Evolutionary conservation across 2,329 filamentous ascomycete genomes (phyloP).

Genomic region (Fusarium zealandicum): DNA sequence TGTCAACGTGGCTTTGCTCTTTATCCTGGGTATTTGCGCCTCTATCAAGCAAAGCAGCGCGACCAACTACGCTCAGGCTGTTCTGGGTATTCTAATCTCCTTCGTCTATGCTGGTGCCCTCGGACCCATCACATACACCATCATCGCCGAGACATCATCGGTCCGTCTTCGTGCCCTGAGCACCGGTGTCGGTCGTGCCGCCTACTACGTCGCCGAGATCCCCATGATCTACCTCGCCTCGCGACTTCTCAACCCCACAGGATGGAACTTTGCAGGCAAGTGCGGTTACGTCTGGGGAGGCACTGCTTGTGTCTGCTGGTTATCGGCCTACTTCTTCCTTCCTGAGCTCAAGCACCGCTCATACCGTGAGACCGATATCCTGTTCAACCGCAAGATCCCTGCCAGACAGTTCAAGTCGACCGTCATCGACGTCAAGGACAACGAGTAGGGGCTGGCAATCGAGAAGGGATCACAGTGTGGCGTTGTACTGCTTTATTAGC

Average conservation of each 20-base stretch:
- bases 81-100: conserved; percentile 69
- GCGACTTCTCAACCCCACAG: conserved; percentile 64
- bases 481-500: no score
- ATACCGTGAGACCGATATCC: conserved; percentile 66
- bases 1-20: conserved; percentile 59
- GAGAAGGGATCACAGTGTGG: no score
- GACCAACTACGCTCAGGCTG: conserved; percentile 62
- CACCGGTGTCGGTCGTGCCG: conserved; percentile 67
- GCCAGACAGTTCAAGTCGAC: conserved; percentile 64
- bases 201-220: conserved; percentile 70
- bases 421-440: conserved; percentile 63
- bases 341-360: conserved; percentile 64
- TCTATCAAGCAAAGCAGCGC: conserved; percentile 54
- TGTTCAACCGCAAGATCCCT: conserved; percentile 60
- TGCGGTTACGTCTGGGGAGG: conserved; percentile 66
- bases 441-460: conserved; percentile 66
- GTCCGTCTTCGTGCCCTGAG: conserved; percentile 69
- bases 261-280: conserved; percentile 57
- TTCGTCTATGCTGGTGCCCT: conserved; percentile 67
- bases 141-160: conserved; percentile 70
- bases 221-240: conserved; percentile 68
- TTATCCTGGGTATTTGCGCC: conserved; percentile 64
- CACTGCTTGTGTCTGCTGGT: conserved; percentile 62
- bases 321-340: conserved; percentile 55
- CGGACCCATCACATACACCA: conserved; percentile 69